Base-by-base conservation (phyloP, 371 early-diverging fungal species). In the Umbelopsis sp. region DNA sequence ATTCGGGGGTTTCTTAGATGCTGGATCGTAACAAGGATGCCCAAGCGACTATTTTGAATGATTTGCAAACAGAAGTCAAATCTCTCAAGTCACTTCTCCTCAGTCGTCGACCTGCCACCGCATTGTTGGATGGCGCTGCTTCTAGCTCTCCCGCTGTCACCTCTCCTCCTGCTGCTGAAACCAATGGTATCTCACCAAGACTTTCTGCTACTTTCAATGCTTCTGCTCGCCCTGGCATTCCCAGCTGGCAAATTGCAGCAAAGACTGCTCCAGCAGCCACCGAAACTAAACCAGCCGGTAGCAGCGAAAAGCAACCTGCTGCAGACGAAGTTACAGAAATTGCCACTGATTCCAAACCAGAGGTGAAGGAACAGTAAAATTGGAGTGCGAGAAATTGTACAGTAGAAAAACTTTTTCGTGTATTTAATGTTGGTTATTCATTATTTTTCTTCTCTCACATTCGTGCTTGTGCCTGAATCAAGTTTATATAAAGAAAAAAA, bases 51-150 rank as follows among this genome's bases (percentile, higher is more conserved):
- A 85, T 92, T 12, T 72, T 94, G 74, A 75, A 81, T n/a, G 96
- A 97, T 48, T 83, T 98, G 22, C 97, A 98, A 79, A 84, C 86
- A 22, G 98, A 98, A 77, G 87, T 98, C 80, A 95, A 95, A 74
- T 93, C 93, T 14, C 86, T 97, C 52, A 94, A 96, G 74, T 91
- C 90, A 68, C 83, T 97, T 66, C 74, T 97, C 63, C 74, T 94
- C 66, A 96, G 89, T 72, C 89, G 94, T 44, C 90, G 94, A 48
- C 70, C 78, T 53, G 57, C 70, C 25, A 48, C 74, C 4, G 48
- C 44, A 4, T 9, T 70, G 48, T 44, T 65, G 63, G 82, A 82
- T 25, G 41, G 41, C 41, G 41, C 41, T 41, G 41, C 10, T 41
- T 41, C 41, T 41, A 12, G 41, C 41, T 41, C 41, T 41, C 41